A percentile compares a stretch with the other conserved stretches of the same genome.
Evolutionary conservation across 306 rosid species (phyloP).

Genomic region (Cotoneaster glaucophyllus): DNA sequence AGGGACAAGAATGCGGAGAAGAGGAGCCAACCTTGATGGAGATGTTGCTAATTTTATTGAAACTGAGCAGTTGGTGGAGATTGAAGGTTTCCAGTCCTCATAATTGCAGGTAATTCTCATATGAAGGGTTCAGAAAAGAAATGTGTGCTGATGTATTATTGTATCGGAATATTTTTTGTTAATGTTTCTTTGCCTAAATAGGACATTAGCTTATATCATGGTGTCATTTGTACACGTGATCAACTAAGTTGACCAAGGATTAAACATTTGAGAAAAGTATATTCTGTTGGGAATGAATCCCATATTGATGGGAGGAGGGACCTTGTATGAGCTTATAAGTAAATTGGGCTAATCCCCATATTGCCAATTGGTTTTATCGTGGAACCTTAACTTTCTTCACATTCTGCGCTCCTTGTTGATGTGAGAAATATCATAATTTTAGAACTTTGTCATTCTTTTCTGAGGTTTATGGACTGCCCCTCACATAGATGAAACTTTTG

Average conservation of each 20-base stretch:
- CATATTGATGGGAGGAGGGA: too few relatives aligned
- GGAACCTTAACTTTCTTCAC: too few relatives aligned
- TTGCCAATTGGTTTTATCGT: too few relatives aligned
- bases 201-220: neutral
- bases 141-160: neutral
- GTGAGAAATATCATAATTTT: neutral
- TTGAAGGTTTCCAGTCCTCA: conserved; percentile 49
- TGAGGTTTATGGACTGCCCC: too few relatives aligned
- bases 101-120: conserved; percentile 62
- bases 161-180: neutral
- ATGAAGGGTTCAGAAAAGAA: neutral
- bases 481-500: too few relatives aligned
- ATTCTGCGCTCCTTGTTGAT: neutral
- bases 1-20: conserved; percentile 99
- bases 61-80: conserved; percentile 81
- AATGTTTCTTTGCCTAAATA: neutral
- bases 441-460: neutral
- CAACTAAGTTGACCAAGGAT: too few relatives aligned
- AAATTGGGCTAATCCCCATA: too few relatives aligned
- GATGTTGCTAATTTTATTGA: conserved; percentile 92
- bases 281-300: too few relatives aligned
- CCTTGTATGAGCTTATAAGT: too few relatives aligned
- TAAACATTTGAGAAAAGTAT: too few relatives aligned
- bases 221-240: too few relatives aligned
- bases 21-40: conserved; percentile 96